Conservation (phyloP, 257 asterid genomes). For the Datura wrightii region DNA sequence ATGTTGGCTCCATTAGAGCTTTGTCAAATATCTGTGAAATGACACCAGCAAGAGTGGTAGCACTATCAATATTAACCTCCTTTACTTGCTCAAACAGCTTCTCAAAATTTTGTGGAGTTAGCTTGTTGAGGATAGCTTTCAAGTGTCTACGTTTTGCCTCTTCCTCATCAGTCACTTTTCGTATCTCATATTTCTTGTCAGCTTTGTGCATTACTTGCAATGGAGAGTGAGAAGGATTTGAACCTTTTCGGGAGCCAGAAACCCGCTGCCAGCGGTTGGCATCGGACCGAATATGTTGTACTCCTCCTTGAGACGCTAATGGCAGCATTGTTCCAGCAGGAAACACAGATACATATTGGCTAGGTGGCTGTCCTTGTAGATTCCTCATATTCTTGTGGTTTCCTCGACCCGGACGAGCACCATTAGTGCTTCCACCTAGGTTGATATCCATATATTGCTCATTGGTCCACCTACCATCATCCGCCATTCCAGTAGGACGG, state of each 20-base stretch:
- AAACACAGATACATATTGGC: slow-evolving; percentile 29
- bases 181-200: slow-evolving; percentile 43
- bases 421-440: slow-evolving; percentile 24
- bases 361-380: slow-evolving; percentile 32
- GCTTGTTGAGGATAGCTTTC: slow-evolving; percentile 49
- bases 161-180: slow-evolving; percentile 43
- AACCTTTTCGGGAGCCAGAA: slow-evolving; percentile 32
- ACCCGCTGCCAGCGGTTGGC: slow-evolving; percentile 38
- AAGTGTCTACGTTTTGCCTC: slow-evolving; percentile 48
- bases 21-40: slow-evolving; percentile 49
- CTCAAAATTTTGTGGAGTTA: slow-evolving; percentile 54
- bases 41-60: slow-evolving; percentile 42
- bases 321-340: slow-evolving; percentile 29
- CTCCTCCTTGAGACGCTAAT: slow-evolving; percentile 30
- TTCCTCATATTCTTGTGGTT: slow-evolving; percentile 34
- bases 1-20: slow-evolving; percentile 50
- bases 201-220: slow-evolving; percentile 47
- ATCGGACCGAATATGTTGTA: slow-evolving; percentile 34
- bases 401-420: slow-evolving; percentile 37
- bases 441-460: slow-evolving; percentile 27
- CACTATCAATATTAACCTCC: slow-evolving; percentile 43
- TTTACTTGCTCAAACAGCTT: slow-evolving; percentile 50
- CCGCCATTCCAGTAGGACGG: slow-evolving; percentile 31
- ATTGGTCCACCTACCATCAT: slow-evolving; percentile 40
- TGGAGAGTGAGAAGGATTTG: slow-evolving; percentile 33